A percentile compares a stretch with the other conserved stretches of the same genome.
These are phyloP conservation scores for Backusella morwellensis DNA, from an alignment of 192 early-diverging fungal species.

Conservation along the genomic window DNA sequence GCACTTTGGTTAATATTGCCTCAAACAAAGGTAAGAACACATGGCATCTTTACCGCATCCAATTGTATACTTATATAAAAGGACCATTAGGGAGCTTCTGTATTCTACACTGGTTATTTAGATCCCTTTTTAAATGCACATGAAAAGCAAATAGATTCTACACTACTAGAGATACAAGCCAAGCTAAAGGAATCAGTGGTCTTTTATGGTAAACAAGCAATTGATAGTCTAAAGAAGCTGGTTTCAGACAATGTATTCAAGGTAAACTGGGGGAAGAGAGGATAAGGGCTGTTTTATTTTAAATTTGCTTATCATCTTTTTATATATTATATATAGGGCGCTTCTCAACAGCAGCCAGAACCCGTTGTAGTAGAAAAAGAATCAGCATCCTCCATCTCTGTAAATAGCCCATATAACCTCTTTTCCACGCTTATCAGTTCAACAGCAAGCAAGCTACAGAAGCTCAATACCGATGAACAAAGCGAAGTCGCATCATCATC, in stretches of 20 bases:
- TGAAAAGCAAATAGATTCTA: slow-evolving; percentile 25
- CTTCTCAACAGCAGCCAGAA: slow-evolving; percentile 2
- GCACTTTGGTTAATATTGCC: slow-evolving; percentile 34
- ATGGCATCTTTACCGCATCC: too few species aligned
- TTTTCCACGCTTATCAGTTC: slow-evolving; percentile 20
- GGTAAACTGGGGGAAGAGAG: neutral
- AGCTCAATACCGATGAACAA: neutral
- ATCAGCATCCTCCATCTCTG: neutral
- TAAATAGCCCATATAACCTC: slow-evolving; percentile 13
- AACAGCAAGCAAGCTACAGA: neutral
- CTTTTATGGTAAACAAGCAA: slow-evolving; percentile 19
- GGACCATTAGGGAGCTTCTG: slow-evolving; percentile 15
- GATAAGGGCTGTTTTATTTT: neutral
- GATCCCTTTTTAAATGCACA: slow-evolving; percentile 26
- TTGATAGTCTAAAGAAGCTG: slow-evolving; percentile 15
- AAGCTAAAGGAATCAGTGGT: slow-evolving; percentile 13
- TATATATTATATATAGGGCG: neutral
- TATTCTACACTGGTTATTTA: slow-evolving; percentile 18
- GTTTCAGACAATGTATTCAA: slow-evolving; percentile 21
- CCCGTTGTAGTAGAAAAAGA: neutral
- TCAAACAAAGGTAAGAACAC: slow-evolving; percentile 26
- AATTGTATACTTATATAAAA: neutral
- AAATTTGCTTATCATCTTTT: neutral
- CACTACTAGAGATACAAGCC: slow-evolving; percentile 23
- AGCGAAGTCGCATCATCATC: neutral